Conservation (phyloP, 495 filamentous ascomycete species). For the Choiromyces venosus region DNA sequence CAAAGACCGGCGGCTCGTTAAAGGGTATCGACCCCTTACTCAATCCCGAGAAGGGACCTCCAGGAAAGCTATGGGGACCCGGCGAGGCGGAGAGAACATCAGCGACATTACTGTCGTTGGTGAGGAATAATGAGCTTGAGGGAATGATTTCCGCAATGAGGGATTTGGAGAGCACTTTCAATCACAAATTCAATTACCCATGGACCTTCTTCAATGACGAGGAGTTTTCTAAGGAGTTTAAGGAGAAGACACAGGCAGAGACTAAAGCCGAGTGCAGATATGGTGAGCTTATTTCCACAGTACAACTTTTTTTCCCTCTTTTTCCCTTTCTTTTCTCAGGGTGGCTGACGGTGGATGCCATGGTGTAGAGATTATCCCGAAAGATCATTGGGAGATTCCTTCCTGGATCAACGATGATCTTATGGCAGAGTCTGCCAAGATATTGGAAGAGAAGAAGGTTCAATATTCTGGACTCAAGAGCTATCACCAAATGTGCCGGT, state of each 20-base stretch:
- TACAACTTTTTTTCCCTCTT: too few species aligned
- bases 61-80: conserved; percentile 36
- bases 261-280: conserved; percentile 83
- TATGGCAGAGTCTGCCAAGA: conserved; percentile 73
- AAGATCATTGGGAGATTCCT: conserved; percentile 90
- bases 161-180: conserved; percentile 93
- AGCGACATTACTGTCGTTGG: conserved; percentile 87
- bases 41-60: conserved; percentile 37
- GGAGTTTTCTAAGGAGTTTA: conserved; percentile 89
- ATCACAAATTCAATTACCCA: conserved; percentile 98
- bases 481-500: conserved; percentile 99
- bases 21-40: conserved; percentile 41
- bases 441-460: conserved; percentile 75
- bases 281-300: conserved; percentile 50
- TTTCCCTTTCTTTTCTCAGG: neutral
- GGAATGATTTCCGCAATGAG: conserved; percentile 80
- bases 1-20: conserved; percentile 31
- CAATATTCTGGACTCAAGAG: conserved; percentile 83
- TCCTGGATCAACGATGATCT: conserved; percentile 86
- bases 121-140: conserved; percentile 80
- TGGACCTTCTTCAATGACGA: conserved; percentile 99
- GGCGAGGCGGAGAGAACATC: conserved; percentile 59
- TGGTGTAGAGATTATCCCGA: conserved; percentile 69
- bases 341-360: neutral
- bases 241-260: conserved; percentile 63